Evolutionary conservation across 2,329 filamentous ascomycete genomes (phyloP), one percentile per base, ranked within the genome.

Genomic region (Pleoardoris graminearum): DNA sequence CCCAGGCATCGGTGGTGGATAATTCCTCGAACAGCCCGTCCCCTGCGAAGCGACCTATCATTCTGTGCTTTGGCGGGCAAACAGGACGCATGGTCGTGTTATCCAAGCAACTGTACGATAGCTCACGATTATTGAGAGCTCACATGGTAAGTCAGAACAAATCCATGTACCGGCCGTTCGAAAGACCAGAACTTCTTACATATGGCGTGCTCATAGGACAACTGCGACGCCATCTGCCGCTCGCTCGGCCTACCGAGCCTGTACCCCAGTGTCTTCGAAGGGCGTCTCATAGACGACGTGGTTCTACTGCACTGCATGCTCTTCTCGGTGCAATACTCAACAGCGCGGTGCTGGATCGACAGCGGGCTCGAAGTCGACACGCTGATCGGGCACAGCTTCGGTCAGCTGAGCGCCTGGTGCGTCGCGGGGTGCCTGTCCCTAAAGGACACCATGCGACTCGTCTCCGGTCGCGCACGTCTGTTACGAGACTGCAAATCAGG

Each of bases 331-430:
- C 62, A 66, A 47, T 67, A 67, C 32, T 61, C 62, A 1, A 51
- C 37, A 17, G 62, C 64, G 2, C 49, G 27, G 21, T 50, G 48
- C 21, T 66, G 62, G 62, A 54, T 60, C 1, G 57, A 63, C 35
- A 47, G 38, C 22, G 61, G 62, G 6, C n/a, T 63, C 4, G 16
- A 30, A n/a, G 30, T 52, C 16, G 53, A 23, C 21, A 30, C 35
- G 14, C 32, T 54, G 4, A 29, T 66, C 3, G 64, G 64, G n/a
- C 64, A 66, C 46, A 66, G 68, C 49, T 61, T 77, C 11, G 75
- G 75, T 19, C 72, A 76, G 51, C 70, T 75, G 29, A 71, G 72
- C 5, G 75, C 74, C 2, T 35, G 76, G 7, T 49, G 62, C 39
- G 59, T 66, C 1, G 64, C 71, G 16, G 73, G 71, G 7, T 68